Evolutionary conservation across 1,139 yeast species (phyloP).

Genomic region (Diutina rugosa): DNA sequence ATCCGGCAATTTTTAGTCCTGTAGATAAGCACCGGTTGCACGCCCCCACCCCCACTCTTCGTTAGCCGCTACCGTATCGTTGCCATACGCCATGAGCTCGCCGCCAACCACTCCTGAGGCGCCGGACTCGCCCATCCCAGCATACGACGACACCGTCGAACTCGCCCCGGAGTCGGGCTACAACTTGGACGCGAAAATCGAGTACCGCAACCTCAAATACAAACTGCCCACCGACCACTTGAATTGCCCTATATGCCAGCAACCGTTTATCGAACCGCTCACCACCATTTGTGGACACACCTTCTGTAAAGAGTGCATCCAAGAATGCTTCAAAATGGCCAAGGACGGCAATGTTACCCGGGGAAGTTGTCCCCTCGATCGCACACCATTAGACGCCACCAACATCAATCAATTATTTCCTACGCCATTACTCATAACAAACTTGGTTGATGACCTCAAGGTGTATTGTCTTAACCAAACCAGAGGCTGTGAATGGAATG

Average conservation of each 20-base stretch:
- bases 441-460: constrained; percentile 47
- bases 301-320: constrained; percentile 39
- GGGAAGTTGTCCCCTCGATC: constrained; percentile 50
- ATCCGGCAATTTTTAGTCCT: not conserved
- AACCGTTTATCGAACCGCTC: constrained; percentile 40
- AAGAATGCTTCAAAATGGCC: constrained; percentile 30
- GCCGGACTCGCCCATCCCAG: not conserved
- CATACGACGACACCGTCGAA: not conserved
- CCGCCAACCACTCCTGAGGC: not conserved
- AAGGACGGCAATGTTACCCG: constrained; percentile 7
- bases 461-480: constrained; percentile 41
- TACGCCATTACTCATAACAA: constrained; percentile 48
- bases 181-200: constrained; percentile 6
- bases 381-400: constrained; percentile 32
- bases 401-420: constrained; percentile 37
- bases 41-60: not conserved
- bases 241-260: constrained; percentile 45
- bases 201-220: constrained; percentile 21
- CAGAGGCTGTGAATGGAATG: constrained; percentile 48
- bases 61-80: not conserved
- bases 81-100: not conserved
- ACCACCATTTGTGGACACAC: constrained; percentile 52
- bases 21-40: not conserved
- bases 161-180: not conserved
- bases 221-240: constrained; percentile 36